These are phyloP conservation scores for Lasiodiplodia hormozganensis DNA, from an alignment of 2,329 filamentous ascomycete genomes.

Conservation along the genomic window DNA sequence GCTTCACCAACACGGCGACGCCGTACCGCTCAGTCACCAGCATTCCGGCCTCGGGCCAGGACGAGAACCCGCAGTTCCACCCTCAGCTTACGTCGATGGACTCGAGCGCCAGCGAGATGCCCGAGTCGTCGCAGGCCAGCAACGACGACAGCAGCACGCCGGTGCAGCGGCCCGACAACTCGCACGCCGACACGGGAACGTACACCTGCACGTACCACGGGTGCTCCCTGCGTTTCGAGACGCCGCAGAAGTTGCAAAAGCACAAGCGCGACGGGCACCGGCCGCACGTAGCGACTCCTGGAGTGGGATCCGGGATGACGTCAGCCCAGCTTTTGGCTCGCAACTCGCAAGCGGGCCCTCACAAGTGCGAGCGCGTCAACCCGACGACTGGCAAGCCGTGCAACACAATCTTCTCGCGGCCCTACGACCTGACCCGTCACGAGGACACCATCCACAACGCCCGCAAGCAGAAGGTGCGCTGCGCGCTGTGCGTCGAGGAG, in stretches of 20 bases:
- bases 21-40: conserved; percentile 46
- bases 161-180: conserved; percentile 64
- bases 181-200: conserved; percentile 79
- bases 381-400: conserved; percentile 94
- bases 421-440: conserved; percentile 94
- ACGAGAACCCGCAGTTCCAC: conserved; percentile 61
- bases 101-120: conserved; percentile 63
- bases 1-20: conserved; percentile 40
- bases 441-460: conserved; percentile 98
- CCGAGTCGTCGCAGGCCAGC: conserved; percentile 44
- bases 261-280: conserved; percentile 95
- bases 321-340: conserved; percentile 63
- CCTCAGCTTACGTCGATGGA: conserved; percentile 67
- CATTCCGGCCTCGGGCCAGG: conserved; percentile 34
- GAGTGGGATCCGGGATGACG: conserved; percentile 54
- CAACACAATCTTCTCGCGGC: conserved; percentile 91
- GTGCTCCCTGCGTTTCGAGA: conserved; percentile 86
- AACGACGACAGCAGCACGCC: conserved; percentile 35
- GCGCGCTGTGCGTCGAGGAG: conserved; percentile 90
- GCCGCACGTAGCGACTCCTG: conserved; percentile 40
- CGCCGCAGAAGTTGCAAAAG: conserved; percentile 84
- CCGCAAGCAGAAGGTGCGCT: conserved; percentile 92
- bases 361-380: conserved; percentile 91
- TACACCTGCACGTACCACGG: conserved; percentile 97
- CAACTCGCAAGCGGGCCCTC: conserved; percentile 90